These are phyloP conservation scores for Boletus rubroflammeus DNA, from an alignment of 768 basidiomycete genomes.

Conservation along the genomic window DNA sequence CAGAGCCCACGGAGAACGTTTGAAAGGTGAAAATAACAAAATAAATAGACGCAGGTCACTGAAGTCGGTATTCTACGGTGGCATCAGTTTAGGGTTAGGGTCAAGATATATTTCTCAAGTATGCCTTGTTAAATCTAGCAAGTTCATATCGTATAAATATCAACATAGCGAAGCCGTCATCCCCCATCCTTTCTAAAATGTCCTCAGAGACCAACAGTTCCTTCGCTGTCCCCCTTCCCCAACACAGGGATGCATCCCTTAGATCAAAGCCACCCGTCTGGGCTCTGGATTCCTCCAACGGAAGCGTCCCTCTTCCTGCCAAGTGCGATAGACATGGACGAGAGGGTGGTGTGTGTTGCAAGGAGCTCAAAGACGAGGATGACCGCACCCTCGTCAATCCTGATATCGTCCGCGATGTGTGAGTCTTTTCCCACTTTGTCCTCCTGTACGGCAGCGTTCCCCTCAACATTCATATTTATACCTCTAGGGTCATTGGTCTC, in stretches of 20 bases:
- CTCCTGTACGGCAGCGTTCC: neutral
- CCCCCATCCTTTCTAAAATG: slow-evolving; percentile 12
- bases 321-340: slow-evolving; percentile 57
- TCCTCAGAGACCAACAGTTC: slow-evolving; percentile 13
- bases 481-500: slow-evolving; percentile 76
- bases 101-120: neutral
- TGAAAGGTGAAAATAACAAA: neutral
- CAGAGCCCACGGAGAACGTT: neutral
- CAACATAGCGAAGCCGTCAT: neutral
- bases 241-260: slow-evolving; percentile 3
- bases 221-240: slow-evolving; percentile 21
- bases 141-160: slow-evolving; percentile 8
- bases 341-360: slow-evolving; percentile 76
- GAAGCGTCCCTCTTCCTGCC: slow-evolving; percentile 45
- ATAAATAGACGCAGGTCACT: neutral
- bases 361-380: slow-evolving; percentile 77
- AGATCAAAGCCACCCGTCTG: slow-evolving; percentile 55
- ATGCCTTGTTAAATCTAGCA: neutral
- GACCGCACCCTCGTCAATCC: slow-evolving; percentile 82
- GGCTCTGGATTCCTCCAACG: slow-evolving; percentile 48
- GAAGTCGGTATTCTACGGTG: neutral
- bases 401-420: slow-evolving; percentile 86
- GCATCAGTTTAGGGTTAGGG: slow-evolving; percentile 11
- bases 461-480: neutral
- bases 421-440: slow-evolving; percentile 25